These are phyloP conservation scores for Epichloe gansuensis DNA, from an alignment of 2,329 filamentous ascomycete genomes.

Conservation along the genomic window DNA sequence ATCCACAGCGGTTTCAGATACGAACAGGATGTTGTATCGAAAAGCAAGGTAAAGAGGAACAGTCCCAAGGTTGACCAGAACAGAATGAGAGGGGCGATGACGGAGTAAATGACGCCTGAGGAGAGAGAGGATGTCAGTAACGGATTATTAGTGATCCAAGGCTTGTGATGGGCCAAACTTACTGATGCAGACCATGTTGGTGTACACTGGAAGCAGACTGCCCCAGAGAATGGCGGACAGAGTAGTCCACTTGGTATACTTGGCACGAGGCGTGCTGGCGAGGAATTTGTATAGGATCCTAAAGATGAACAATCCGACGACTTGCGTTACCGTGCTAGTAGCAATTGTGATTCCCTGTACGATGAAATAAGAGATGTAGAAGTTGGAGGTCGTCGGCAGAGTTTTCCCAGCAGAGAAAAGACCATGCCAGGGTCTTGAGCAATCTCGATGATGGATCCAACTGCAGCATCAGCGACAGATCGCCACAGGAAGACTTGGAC, in stretches of 20 bases:
- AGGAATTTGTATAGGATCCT: slow-evolving; percentile 57
- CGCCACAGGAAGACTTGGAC: slow-evolving; percentile 89
- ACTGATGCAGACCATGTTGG: slow-evolving; percentile 62
- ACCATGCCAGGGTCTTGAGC: slow-evolving; percentile 47
- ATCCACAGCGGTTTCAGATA: slow-evolving; percentile 67
- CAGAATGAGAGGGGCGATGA: slow-evolving; percentile 72
- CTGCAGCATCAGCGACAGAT: slow-evolving; percentile 68
- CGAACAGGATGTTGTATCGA: slow-evolving; percentile 77
- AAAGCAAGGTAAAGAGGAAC: slow-evolving; percentile 68
- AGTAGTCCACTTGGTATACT: slow-evolving; percentile 61
- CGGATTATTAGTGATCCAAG: slow-evolving; percentile 9
- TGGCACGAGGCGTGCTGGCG: slow-evolving; percentile 64
- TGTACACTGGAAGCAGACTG: slow-evolving; percentile 62
- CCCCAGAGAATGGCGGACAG: slow-evolving; percentile 65
- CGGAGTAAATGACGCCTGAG: slow-evolving; percentile 60
- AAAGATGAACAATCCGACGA: slow-evolving; percentile 51
- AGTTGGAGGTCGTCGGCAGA: slow-evolving; percentile 77
- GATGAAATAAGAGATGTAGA: slow-evolving; percentile 85
- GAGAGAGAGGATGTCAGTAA: background rate
- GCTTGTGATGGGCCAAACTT: slow-evolving; percentile 11
- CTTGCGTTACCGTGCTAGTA: slow-evolving; percentile 61
- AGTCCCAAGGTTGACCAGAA: slow-evolving; percentile 70
- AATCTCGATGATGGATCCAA: slow-evolving; percentile 53
- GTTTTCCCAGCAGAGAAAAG: slow-evolving; percentile 56
- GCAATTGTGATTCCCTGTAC: slow-evolving; percentile 72